Evolutionary conservation across 306 rosid species (phyloP), one percentile per base, ranked within the genome.

Genomic region (Lagenaria siceraria): DNA sequence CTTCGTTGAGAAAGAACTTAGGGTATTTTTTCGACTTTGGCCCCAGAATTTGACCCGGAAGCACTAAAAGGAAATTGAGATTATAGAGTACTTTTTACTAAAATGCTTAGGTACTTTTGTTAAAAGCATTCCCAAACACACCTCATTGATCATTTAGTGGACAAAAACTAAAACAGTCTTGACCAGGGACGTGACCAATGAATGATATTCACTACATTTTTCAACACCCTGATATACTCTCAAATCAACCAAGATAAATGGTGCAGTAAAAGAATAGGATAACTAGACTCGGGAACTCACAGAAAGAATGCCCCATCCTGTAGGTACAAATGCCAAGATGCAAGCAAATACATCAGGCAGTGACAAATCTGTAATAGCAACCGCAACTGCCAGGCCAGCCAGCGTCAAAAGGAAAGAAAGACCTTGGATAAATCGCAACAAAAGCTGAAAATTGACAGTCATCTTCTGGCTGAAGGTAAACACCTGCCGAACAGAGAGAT

Each of bases 401-500:
- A 95, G 81, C n/a, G 89, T 95, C 86, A 92, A 5, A 92, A 92
- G 64, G 75, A 92, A 87, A 79, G 98, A 65, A 35, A 95, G 61
- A 56, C 98, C 98, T 92, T 95, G 98, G 83, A 92, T 80, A 83
- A 95, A 90, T 53, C 98, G 98, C 89, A 90, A 76, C 78, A 88
- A 49, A 60, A 95, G 97, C 90, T 92, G 98, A 88, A 92, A 95
- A 85, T 95, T 90, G 43, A 90, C 98, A 0, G 97, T 90, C 80
- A 90, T 80, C 86, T 92, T 95, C 92, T 95, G 96, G 89, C 97
- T 95, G 81, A 95, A 92, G 74, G 97, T 89, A 87, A 95, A 90
- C 66, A 95, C 92, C 98, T 95, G 79, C 58, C 25, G 84, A 81
- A 77, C 68, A 71, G 80, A 78, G 83, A 46, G 13, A 70, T 55